phyloP scores from a whole-genome alignment of 805 yeast species.

The Metschnikowia santaceciliae region DNA sequence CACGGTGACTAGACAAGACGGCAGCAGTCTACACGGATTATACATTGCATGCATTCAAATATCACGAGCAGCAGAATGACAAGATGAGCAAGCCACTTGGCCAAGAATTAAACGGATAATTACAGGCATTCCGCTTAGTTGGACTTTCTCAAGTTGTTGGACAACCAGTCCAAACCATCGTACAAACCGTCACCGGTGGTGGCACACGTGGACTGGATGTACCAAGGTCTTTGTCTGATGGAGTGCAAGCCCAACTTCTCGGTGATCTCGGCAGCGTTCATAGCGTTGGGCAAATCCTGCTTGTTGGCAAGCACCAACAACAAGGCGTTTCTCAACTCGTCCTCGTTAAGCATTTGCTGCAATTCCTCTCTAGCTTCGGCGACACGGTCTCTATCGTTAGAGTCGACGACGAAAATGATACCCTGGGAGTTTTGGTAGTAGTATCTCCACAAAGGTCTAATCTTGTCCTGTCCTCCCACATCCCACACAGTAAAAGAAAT shows the following conservation, averaged over 20 bases:
- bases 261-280: slow-evolving; percentile 98
- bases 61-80: slow-evolving; percentile 4
- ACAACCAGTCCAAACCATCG: slow-evolving; percentile 28
- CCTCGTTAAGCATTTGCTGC: slow-evolving; percentile 97
- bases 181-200: slow-evolving; percentile 91
- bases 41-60: slow-evolving; percentile 7
- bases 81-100: slow-evolving; percentile 4
- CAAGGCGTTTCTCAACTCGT: slow-evolving; percentile 94
- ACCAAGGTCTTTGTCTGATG: slow-evolving; percentile 98
- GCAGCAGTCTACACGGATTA: not conserved
- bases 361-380: slow-evolving; percentile 97
- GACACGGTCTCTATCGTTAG: slow-evolving; percentile 96
- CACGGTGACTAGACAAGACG: not conserved
- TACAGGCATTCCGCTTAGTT: slow-evolving; percentile 7
- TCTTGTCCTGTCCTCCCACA: slow-evolving; percentile 99
- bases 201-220: slow-evolving; percentile 98
- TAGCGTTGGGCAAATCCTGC: slow-evolving; percentile 98
- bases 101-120: slow-evolving; percentile 1
- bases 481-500: slow-evolving; percentile 98
- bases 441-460: slow-evolving; percentile 98
- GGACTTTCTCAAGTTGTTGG: slow-evolving; percentile 23
- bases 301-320: slow-evolving; percentile 95
- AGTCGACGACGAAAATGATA: slow-evolving; percentile 95
- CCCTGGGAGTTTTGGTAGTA: slow-evolving; percentile 99
- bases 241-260: slow-evolving; percentile 96